Conservation (phyloP, 2,329 filamentous ascomycete genomes). For the Diaporthe eres region DNA sequence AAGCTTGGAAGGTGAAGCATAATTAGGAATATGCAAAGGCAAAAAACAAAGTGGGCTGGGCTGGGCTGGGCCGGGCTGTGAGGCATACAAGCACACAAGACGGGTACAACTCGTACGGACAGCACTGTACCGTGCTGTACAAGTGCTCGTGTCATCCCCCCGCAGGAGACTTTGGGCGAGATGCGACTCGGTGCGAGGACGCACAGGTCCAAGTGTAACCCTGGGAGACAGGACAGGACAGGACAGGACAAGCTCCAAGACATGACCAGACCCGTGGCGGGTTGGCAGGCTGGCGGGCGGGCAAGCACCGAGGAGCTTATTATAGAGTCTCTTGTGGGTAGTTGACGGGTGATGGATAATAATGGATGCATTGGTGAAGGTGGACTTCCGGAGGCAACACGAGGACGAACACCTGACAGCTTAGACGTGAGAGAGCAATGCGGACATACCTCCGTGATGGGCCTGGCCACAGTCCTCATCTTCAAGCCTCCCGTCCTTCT, state of each 20-base stretch:
- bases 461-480: neutral
- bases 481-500: neutral
- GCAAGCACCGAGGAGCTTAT: neutral
- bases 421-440: neutral
- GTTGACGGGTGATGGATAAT: too few species aligned
- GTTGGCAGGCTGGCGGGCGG: neutral
- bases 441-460: slow-evolving; percentile 4
- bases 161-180: neutral
- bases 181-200: slow-evolving; percentile 11
- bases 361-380: neutral
- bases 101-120: neutral
- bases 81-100: neutral
- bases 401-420: neutral
- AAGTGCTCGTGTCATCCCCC: neutral
- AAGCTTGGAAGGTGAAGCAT: slow-evolving; percentile 11
- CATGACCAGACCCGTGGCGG: slow-evolving; percentile 5
- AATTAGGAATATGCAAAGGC: neutral
- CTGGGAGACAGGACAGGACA: neutral
- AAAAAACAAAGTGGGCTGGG: slow-evolving; percentile 5
- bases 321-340: neutral
- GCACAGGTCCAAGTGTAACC: slow-evolving; percentile 10
- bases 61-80: neutral
- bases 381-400: neutral
- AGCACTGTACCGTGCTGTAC: neutral
- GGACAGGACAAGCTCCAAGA: slow-evolving; percentile 3